Conservation (phyloP, 257 asterid genomes). For the Solanum tarapatanum region DNA sequence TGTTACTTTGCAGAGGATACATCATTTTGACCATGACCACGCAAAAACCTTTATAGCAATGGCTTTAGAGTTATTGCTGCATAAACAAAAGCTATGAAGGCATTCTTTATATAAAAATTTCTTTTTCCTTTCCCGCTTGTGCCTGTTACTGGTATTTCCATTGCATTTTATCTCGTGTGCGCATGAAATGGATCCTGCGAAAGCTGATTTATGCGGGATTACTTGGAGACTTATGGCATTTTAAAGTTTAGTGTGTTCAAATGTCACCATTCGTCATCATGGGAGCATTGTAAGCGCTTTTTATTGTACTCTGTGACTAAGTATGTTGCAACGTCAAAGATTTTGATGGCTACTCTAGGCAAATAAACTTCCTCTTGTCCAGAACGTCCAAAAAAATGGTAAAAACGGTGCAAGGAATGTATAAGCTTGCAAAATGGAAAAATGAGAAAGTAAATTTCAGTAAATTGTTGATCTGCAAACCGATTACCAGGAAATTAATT, state of each 20-base stretch:
- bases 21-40: too few species aligned
- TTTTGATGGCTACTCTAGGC: neutral
- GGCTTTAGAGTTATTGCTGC: neutral
- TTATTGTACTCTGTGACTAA: neutral
- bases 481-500: neutral
- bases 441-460: neutral
- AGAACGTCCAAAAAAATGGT: neutral
- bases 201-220: neutral
- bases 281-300: neutral
- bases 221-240: neutral
- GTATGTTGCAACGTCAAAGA: neutral
- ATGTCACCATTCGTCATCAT: neutral
- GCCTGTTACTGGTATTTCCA: neutral
- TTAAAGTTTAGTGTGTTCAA: neutral
- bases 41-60: neutral
- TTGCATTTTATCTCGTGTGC: neutral
- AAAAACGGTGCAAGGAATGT: neutral
- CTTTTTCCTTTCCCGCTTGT: neutral
- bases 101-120: neutral
- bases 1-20: neutral
- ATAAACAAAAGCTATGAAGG: neutral
- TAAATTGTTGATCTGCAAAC: neutral
- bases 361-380: neutral
- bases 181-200: neutral
- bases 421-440: neutral